A percentile compares a stretch with the other conserved stretches of the same genome.
These are phyloP conservation scores for Thielaviopsis ethacetica DNA, from an alignment of 2,329 filamentous ascomycete species.

Conservation along the genomic window DNA sequence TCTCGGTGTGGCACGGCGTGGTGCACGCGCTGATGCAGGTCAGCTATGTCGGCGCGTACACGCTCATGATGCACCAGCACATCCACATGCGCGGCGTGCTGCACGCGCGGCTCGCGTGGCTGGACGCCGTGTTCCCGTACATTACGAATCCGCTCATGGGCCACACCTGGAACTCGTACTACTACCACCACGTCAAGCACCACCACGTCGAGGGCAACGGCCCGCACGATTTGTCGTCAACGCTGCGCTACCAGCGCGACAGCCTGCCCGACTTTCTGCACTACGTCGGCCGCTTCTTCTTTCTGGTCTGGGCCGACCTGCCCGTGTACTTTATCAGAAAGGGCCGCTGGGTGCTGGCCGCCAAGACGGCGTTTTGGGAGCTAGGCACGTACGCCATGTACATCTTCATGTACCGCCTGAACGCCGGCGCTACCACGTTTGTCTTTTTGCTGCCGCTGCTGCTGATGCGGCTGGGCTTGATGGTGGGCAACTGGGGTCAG, in stretches of 20 bases:
- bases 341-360: constrained; percentile 35
- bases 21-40: constrained; percentile 48
- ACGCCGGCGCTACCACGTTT: constrained; percentile 42
- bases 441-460: constrained; percentile 50
- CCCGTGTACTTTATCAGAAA: constrained; percentile 56
- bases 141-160: constrained; percentile 61
- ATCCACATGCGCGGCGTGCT: constrained; percentile 63
- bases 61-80: constrained; percentile 71
- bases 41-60: constrained; percentile 58
- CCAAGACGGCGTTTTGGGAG: constrained; percentile 46
- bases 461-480: constrained; percentile 52
- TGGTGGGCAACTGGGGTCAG: constrained; percentile 76
- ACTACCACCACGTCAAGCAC: constrained; percentile 73
- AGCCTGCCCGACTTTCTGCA: constrained; percentile 47
- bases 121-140: constrained; percentile 57
- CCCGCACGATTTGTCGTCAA: constrained; percentile 39
- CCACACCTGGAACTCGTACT: constrained; percentile 76
- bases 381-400: constrained; percentile 36
- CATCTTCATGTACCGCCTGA: constrained; percentile 32
- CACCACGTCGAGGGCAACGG: constrained; percentile 41
- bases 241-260: constrained; percentile 61
- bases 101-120: constrained; percentile 30
- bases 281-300: constrained; percentile 58
- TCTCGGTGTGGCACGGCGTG: constrained; percentile 51
- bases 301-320: constrained; percentile 59